Percentiles rank a stretch among this genome's conserved stretches.
These are phyloP conservation scores for Pelargonium australe DNA, from an alignment of 441 rosid species.

Conservation along the genomic window DNA sequence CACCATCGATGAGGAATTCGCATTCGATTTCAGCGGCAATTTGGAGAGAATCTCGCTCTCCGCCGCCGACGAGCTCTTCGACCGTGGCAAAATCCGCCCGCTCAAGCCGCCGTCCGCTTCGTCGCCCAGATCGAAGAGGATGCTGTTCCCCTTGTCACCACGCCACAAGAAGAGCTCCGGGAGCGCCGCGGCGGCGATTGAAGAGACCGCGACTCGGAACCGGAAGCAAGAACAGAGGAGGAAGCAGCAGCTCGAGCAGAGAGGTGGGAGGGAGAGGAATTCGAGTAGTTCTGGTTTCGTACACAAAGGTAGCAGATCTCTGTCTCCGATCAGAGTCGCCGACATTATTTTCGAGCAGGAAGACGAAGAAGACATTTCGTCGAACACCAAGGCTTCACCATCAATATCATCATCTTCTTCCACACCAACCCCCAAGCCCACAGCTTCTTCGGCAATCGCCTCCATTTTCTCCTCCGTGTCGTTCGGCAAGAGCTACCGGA, in stretches of 20 bases:
- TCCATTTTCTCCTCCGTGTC: constrained; percentile 13
- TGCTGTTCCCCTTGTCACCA: no score
- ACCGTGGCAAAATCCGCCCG: constrained; percentile 68
- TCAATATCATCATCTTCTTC: no score
- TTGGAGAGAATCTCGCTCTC: constrained; percentile 38
- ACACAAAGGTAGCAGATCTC: neutral
- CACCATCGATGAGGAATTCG: constrained; percentile 26
- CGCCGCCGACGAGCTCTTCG: constrained; percentile 75
- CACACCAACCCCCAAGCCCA: neutral
- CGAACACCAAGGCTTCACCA: no score
- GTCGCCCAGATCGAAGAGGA: no score
- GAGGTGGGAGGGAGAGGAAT: no score
- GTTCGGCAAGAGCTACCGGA: constrained; percentile 46
- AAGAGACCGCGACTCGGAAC: no score
- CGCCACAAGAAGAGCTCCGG: no score
- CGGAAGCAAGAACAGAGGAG: no score
- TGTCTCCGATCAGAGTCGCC: constrained; percentile 16
- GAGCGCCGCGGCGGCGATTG: no score
- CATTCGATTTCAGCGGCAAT: constrained; percentile 44
- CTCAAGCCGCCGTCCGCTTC: constrained; percentile 59
- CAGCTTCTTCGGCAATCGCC: neutral
- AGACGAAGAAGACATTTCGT: constrained; percentile 39
- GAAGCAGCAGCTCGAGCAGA: no score
- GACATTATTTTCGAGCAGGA: constrained; percentile 38
- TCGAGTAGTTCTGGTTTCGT: no score